Evolutionary conservation across 371 early-diverging fungal genomes (phyloP).

Genomic region (Funneliformis caledonium): DNA sequence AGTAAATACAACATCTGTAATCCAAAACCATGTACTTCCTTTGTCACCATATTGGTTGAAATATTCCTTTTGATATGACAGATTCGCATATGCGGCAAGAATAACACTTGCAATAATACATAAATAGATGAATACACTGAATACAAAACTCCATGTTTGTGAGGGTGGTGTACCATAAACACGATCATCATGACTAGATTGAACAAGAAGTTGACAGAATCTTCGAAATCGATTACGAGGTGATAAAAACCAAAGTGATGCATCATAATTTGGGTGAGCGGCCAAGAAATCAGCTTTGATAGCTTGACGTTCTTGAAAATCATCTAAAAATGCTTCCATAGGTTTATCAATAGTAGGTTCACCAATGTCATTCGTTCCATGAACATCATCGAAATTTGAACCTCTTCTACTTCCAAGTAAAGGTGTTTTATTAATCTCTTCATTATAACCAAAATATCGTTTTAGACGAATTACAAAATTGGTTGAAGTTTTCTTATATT

Average conservation of each 20-base stretch:
- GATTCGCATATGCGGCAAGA: constrained; percentile 59
- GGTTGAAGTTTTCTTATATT: not conserved
- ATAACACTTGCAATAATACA: constrained; percentile 52
- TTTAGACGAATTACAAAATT: not conserved
- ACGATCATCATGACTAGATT: constrained; percentile 59
- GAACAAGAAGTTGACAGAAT: constrained; percentile 61
- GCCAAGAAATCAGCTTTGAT: constrained; percentile 59
- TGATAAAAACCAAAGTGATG: constrained; percentile 63
- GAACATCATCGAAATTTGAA: not conserved
- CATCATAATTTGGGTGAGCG: constrained; percentile 67
- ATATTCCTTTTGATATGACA: constrained; percentile 58
- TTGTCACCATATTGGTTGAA: constrained; percentile 40
- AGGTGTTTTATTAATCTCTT: not conserved
- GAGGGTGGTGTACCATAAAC: constrained; percentile 55
- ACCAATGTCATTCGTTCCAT: not conserved
- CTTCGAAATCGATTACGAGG: constrained; percentile 56
- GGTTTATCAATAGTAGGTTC: constrained; percentile 9
- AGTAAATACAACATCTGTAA: constrained; percentile 59
- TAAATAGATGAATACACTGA: constrained; percentile 49
- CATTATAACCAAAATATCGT: constrained; percentile 20
- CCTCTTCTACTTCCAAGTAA: not conserved
- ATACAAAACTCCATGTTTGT: constrained; percentile 46
- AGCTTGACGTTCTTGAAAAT: constrained; percentile 51
- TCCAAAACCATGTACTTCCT: constrained; percentile 42
- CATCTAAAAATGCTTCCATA: constrained; percentile 7